Evolutionary conservation across 23 red algal genomes (phyloP), one percentile per base, ranked within the genome.

Genomic region (Gracilariopsis chorda): DNA sequence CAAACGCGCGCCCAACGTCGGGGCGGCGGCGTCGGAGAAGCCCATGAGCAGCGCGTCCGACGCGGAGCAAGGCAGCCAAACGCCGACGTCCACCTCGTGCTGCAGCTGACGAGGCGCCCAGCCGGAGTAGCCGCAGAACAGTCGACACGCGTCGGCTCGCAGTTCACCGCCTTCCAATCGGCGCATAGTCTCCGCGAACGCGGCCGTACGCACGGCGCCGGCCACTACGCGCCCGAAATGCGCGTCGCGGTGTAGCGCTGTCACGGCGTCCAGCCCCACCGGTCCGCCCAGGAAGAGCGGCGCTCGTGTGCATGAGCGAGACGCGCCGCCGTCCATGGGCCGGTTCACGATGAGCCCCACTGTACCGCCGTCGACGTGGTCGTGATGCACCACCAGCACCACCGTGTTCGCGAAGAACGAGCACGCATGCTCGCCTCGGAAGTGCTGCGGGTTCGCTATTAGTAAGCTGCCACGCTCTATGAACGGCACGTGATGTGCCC

Each of bases 51-150:
- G 28, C 23, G 51, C 63, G 20, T 75, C 83, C n/a, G 62, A 70
- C 36, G 39, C 27, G 16, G 83, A 42, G 29, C 59, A 59, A 12
- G 75, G 37, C 55, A 62, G 86, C 90, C 90, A 93, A 3, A 84
- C 90, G 17, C 90, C 90, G 0, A 30, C n/a, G 14, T 93, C 52
- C 20, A 93, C 37, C 69, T 93, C 90, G 23, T 43, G 60, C 51
- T 93, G 32, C 78, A 93, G 67, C 80, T 93, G 90, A 14, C 90
- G 79, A 7, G 62, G 51, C n/a, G 44, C 32, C 90, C 90, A 93
- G 13, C 90, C 90, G 21, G 79, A 93, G 67, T 93, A 93, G n/a
- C 90, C 90, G 5, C 48, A 73, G 60, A 59, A 72, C 34, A 87
- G 28, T 28, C 83, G 20, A n/a, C n/a, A n/a, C n/a, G n/a, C n/a